These are phyloP conservation scores for Ilyonectria mors-panacis DNA, from an alignment of 2,329 filamentous ascomycete species.

Conservation along the genomic window DNA sequence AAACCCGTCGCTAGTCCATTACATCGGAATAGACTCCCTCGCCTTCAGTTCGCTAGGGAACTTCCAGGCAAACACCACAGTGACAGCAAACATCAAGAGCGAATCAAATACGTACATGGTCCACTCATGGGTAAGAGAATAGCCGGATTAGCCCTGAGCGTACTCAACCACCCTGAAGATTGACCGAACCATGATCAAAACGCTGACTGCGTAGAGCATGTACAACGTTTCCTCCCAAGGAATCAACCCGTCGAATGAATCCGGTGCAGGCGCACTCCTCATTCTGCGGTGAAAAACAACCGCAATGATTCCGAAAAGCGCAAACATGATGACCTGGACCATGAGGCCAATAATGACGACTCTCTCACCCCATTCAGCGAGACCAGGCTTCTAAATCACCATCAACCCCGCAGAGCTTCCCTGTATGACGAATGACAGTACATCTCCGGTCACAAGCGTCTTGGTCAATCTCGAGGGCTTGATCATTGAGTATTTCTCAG, in stretches of 20 bases:
- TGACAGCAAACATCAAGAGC: constrained; percentile 9
- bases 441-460: constrained; percentile 11
- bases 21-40: background rate
- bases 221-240: constrained; percentile 12
- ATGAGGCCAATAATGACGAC: constrained; percentile 6
- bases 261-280: background rate
- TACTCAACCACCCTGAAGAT: constrained; percentile 17
- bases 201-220: constrained; percentile 16
- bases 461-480: constrained; percentile 1
- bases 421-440: constrained; percentile 1
- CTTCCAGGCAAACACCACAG: constrained; percentile 3
- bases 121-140: constrained; percentile 17
- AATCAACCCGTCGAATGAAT: background rate
- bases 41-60: constrained; percentile 9
- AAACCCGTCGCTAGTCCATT: background rate
- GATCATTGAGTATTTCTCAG: constrained; percentile 14
- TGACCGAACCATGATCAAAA: constrained; percentile 17
- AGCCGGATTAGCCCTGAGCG: constrained; percentile 6
- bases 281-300: constrained; percentile 13
- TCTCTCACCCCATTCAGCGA: constrained; percentile 6
- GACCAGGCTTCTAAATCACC: constrained; percentile 7
- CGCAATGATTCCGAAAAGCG: constrained; percentile 2
- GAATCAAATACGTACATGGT: constrained; percentile 17
- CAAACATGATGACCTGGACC: constrained; percentile 17
- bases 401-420: background rate